Evolutionary conservation across 805 yeast species (phyloP).

Genomic region (Candida odintsovae): DNA sequence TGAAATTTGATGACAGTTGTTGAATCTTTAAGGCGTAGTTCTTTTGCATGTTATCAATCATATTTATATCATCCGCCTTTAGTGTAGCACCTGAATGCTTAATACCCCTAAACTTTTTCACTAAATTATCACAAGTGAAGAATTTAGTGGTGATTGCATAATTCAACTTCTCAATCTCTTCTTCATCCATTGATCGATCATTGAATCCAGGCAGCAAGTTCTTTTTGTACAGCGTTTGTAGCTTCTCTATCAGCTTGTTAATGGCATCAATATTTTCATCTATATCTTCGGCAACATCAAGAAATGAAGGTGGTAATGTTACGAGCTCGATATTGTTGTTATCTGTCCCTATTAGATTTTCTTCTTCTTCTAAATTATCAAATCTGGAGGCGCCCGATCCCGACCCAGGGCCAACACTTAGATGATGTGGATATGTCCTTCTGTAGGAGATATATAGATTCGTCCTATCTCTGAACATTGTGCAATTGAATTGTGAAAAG

Average conservation of each 20-base stretch:
- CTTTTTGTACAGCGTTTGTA: constrained; percentile 70
- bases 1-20: constrained; percentile 64
- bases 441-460: constrained; percentile 84
- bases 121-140: constrained; percentile 70
- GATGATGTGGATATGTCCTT: constrained; percentile 75
- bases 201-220: constrained; percentile 83
- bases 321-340: constrained; percentile 48
- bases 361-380: constrained; percentile 26
- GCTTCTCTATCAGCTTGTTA: constrained; percentile 46
- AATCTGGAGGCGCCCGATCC: constrained; percentile 18
- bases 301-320: constrained; percentile 70
- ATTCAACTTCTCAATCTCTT: constrained; percentile 72
- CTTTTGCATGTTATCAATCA: constrained; percentile 77
- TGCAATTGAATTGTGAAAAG: background rate
- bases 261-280: constrained; percentile 56
- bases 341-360: constrained; percentile 24
- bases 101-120: constrained; percentile 56
- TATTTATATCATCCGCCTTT: constrained; percentile 44
- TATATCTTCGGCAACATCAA: constrained; percentile 66
- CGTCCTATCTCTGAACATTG: constrained; percentile 92
- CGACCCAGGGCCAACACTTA: constrained; percentile 22
- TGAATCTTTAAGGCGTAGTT: constrained; percentile 84
- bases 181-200: constrained; percentile 73
- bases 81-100: constrained; percentile 24
- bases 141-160: constrained; percentile 68